A percentile compares a stretch with the other conserved stretches of the same genome.
phyloP scores from a whole-genome alignment of 148 eudicot genomes.

The Agrostemma githago region DNA sequence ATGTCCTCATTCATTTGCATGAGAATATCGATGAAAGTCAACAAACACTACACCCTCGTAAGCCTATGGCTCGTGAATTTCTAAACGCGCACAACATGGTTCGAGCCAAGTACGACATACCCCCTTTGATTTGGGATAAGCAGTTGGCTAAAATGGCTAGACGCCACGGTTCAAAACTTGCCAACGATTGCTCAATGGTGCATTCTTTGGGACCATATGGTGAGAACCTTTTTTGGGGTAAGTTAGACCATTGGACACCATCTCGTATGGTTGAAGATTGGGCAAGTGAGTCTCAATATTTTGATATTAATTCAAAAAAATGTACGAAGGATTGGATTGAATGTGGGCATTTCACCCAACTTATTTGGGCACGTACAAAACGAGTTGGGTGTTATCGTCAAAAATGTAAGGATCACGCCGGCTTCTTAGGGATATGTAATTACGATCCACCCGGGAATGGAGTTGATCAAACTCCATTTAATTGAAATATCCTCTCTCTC shows the following conservation, averaged over 20 bases:
- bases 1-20: not conserved
- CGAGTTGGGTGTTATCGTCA: conserved; percentile 28
- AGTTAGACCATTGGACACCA: conserved; percentile 27
- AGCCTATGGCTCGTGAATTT: conserved; percentile 23
- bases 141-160: conserved; percentile 22
- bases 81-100: conserved; percentile 26
- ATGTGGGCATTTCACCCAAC: conserved; percentile 40
- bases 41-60: not conserved
- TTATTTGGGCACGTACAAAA: conserved; percentile 26
- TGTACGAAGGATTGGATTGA: conserved; percentile 22
- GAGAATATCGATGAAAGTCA: not conserved
- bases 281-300: conserved; percentile 26
- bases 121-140: conserved; percentile 25
- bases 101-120: conserved; percentile 21
- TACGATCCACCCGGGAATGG: conserved; percentile 40
- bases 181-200: conserved; percentile 15
- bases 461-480: conserved; percentile 13
- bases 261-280: conserved; percentile 27
- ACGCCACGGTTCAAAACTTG: conserved; percentile 19
- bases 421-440: conserved; percentile 27
- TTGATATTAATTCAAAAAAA: conserved; percentile 1
- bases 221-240: conserved; percentile 35
- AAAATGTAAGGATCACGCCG: conserved; percentile 11
- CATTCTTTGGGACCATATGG: conserved; percentile 33
- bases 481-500: not conserved